Conservation (phyloP, 2,329 filamentous ascomycete species). For the Sporothrix brunneoviolacea region DNA sequence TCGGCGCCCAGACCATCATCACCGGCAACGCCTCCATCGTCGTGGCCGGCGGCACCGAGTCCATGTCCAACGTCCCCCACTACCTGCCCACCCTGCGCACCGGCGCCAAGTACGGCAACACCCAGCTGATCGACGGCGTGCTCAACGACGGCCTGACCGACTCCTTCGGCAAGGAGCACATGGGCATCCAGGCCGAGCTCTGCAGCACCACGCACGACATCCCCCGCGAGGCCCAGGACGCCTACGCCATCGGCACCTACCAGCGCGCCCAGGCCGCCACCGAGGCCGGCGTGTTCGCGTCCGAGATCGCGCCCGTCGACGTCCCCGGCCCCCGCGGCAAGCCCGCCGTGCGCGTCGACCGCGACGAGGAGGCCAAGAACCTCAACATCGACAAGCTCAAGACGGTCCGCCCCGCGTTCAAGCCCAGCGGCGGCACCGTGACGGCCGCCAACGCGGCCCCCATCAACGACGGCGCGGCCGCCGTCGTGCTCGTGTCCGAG, state of each 20-base stretch:
- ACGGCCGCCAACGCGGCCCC: slow-evolving; percentile 96
- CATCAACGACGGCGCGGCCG: slow-evolving; percentile 89
- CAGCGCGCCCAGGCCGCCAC: slow-evolving; percentile 85
- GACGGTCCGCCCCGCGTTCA: slow-evolving; percentile 77
- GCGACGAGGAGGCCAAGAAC: slow-evolving; percentile 96
- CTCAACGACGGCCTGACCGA: slow-evolving; percentile 93
- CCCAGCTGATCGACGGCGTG: slow-evolving; percentile 81
- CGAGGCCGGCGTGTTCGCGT: slow-evolving; percentile 73
- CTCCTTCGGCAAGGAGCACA: slow-evolving; percentile 87
- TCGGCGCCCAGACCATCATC: slow-evolving; percentile 95
- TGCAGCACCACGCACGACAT: slow-evolving; percentile 80
- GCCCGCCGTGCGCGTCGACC: slow-evolving; percentile 70
- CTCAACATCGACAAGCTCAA: slow-evolving; percentile 78
- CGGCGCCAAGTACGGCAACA: slow-evolving; percentile 91
- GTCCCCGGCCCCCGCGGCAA: slow-evolving; percentile 86
- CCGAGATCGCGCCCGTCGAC: slow-evolving; percentile 85
- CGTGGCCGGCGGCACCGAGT: slow-evolving; percentile 91
- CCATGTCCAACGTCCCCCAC: slow-evolving; percentile 97
- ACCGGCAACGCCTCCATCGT: slow-evolving; percentile 89
- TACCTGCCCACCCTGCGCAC: slow-evolving; percentile 83
- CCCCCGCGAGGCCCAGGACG: slow-evolving; percentile 79
- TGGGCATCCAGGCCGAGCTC: slow-evolving; percentile 89
- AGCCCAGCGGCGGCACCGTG: slow-evolving; percentile 74
- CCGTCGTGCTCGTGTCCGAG: slow-evolving; percentile 89
- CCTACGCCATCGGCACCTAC: slow-evolving; percentile 93